Percentiles rank a stretch among this genome's conserved stretches.
Evolutionary conservation across 129 eudicot species (phyloP).

Genomic region (carrot (Daucus carota)): DH1_v3.0 NC_030382.2:48869001-48869500

Average conservation of each 20-base stretch:
- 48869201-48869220: neutral
- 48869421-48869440: neutral
- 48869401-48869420: neutral
- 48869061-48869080: slow-evolving; percentile 27
- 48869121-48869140: slow-evolving; percentile 18
- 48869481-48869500: no score
- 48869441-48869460: no score
- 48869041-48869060: slow-evolving; percentile 29
- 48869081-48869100: slow-evolving; percentile 30
- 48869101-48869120: slow-evolving; percentile 22
- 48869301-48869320: neutral
- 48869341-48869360: neutral
- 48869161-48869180: neutral
- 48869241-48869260: neutral
- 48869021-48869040: neutral
- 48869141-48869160: neutral
- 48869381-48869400: neutral
- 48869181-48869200: neutral
- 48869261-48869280: neutral
- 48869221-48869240: neutral
- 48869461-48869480: no score
- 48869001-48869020: neutral
- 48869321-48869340: neutral
- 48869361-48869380: neutral
- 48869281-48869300: neutral